Evolutionary conservation across 139 green algal species (phyloP).

Genomic region (Dunaliella primolecta): DNA sequence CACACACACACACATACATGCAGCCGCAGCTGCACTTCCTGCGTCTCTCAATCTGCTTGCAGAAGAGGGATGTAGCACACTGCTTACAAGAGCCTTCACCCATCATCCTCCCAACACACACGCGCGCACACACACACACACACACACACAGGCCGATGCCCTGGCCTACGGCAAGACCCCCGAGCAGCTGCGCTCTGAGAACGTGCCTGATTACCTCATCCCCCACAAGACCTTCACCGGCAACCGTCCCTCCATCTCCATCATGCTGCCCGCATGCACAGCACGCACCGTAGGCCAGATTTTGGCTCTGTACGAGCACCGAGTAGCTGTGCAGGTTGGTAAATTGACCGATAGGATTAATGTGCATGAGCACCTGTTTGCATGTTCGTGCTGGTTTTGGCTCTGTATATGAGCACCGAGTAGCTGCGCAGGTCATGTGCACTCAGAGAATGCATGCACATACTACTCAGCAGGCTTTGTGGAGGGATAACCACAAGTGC

Average conservation of each 20-base stretch:
- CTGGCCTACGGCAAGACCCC: conserved; percentile 92
- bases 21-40: no score
- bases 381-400: no score
- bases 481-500: no score
- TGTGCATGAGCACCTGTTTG: no score
- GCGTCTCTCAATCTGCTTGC: no score
- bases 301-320: conserved; percentile 95
- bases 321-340: conserved; percentile 79
- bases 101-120: neutral
- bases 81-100: no score
- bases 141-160: conserved; percentile 67
- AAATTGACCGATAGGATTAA: no score
- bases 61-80: no score
- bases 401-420: no score
- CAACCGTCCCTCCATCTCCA: conserved; percentile 88
- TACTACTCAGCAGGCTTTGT: no score
- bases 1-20: neutral
- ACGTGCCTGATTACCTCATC: conserved; percentile 87
- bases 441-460: no score
- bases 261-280: conserved; percentile 89
- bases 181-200: conserved; percentile 80
- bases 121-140: neutral
- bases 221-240: conserved; percentile 90
- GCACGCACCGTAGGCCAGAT: conserved; percentile 94
- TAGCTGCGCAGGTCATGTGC: no score